Conservation (phyloP, 345 rosid species). For the Schrenkiella parvula region DNA sequence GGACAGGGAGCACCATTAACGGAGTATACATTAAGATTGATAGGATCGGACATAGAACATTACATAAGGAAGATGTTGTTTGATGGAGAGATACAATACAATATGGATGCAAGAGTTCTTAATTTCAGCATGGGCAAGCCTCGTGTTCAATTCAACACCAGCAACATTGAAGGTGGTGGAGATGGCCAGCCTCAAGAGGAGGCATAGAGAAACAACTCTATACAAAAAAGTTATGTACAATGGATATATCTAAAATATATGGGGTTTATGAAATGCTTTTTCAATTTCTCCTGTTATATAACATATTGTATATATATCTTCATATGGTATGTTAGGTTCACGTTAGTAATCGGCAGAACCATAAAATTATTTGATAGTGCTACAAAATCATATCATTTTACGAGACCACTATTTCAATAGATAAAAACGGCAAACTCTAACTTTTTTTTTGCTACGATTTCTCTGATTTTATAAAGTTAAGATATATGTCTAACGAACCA, state of each 20-base stretch:
- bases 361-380: not conserved
- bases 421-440: too few relatives aligned
- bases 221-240: not conserved
- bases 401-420: too few relatives aligned
- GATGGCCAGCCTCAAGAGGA: conserved; percentile 29
- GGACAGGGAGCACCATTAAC: conserved; percentile 89
- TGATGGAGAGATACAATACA: conserved; percentile 87
- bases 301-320: not conserved
- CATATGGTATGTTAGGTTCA: not conserved
- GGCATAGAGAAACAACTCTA: conserved; percentile 4
- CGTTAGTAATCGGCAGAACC: not conserved
- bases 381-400: too few relatives aligned
- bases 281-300: not conserved
- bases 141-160: conserved; percentile 48
- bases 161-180: conserved; percentile 35
- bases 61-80: conserved; percentile 82
- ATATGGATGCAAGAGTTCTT: conserved; percentile 70
- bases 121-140: conserved; percentile 97
- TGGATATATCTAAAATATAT: not conserved
- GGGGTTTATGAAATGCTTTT: not conserved
- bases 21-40: conserved; percentile 78
- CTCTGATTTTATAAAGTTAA: too few relatives aligned
- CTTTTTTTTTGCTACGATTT: too few relatives aligned
- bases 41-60: conserved; percentile 90
- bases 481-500: too few relatives aligned